Conservation (phyloP, 1,284 basidiomycete genomes). For the Limonomyces culmigenus region DNA sequence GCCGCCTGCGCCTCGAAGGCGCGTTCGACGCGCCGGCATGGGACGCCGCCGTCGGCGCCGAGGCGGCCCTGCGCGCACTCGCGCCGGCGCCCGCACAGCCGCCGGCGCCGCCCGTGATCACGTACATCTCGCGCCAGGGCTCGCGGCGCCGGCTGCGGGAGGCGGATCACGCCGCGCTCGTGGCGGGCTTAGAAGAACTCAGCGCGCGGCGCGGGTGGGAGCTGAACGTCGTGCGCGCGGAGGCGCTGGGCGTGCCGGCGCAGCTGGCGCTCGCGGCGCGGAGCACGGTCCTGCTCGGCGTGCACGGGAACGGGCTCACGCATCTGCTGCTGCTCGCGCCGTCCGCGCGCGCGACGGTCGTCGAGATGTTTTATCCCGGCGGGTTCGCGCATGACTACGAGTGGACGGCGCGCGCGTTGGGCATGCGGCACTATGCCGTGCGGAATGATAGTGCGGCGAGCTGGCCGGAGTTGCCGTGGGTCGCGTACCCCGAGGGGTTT, state of each 20-base stretch:
- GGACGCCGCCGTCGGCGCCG: background rate
- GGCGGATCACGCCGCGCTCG: constrained; percentile 42
- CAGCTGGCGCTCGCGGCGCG: constrained; percentile 45
- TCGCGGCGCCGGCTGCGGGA: constrained; percentile 35
- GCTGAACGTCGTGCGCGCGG: constrained; percentile 46
- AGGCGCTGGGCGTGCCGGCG: constrained; percentile 52
- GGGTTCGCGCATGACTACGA: constrained; percentile 76
- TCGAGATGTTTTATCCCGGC: constrained; percentile 66
- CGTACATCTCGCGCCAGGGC: constrained; percentile 59
- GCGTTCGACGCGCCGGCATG: background rate
- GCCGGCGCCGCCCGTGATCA: constrained; percentile 36
- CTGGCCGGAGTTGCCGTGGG: constrained; percentile 31
- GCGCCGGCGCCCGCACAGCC: background rate
- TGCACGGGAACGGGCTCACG: constrained; percentile 71
- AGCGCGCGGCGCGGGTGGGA: constrained; percentile 36
- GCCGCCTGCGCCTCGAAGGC: background rate
- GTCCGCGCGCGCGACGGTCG: constrained; percentile 46
- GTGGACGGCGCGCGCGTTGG: constrained; percentile 53
- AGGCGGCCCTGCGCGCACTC: background rate
- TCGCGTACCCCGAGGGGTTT: constrained; percentile 62
- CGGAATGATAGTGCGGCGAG: constrained; percentile 44
- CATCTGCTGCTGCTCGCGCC: constrained; percentile 66
- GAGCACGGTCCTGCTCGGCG: constrained; percentile 62
- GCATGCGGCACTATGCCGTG: constrained; percentile 59
- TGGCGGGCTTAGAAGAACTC: constrained; percentile 35